Evolutionary conservation across 768 basidiomycete species (phyloP), one percentile per base, ranked within the genome.

Genomic region (Leccinellum luteum): DNA sequence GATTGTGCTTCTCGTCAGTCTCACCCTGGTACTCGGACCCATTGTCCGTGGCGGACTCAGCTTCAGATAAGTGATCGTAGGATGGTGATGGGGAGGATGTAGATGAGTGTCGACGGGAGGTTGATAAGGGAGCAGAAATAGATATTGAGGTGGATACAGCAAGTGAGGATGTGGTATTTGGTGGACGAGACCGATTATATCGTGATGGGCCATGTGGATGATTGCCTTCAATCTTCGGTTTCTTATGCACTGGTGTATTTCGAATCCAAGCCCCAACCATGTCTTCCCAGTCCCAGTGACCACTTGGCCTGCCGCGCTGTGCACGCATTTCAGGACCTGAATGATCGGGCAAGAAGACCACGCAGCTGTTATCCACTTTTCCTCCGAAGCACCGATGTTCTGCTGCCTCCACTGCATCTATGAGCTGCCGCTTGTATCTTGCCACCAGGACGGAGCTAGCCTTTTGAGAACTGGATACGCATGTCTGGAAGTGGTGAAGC

Each of bases 241-340:
- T 73, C 57, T 69, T 73, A 6, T 62, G 63, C 31, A 63, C 48
- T 27, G 76, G 76, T 2, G 76, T 72, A 55, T 67, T 73, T 27
- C 71, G 73, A 41, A 80, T 70, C 79, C 80, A 82, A 57, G 76
- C 76, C 2, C 72, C 76, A 6, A 80, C 65, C 62, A 73, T 70
- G 52, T 75, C 73, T 57, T 83, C 82, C 81, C 81, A 83, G 38
- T 74, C 70, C 77, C 80, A 83, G 23, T 74, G 69, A 23, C 69
- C 71, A 31, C 60, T 73, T 32, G 52, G 48, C 45, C 54, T 63
- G 38, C 56, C 51, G n/a, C 44, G 58, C 21, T 56, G 63, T 31
- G 47, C 47, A 23, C 51, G 54, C 41, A 56, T 52, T 23, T 47
- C 47, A 27, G 51, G 49, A 25, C 55, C 51, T 4, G 52, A 32